Conservation (phyloP, 2,329 filamentous ascomycete species). For the Clathrospora elynae region DNA sequence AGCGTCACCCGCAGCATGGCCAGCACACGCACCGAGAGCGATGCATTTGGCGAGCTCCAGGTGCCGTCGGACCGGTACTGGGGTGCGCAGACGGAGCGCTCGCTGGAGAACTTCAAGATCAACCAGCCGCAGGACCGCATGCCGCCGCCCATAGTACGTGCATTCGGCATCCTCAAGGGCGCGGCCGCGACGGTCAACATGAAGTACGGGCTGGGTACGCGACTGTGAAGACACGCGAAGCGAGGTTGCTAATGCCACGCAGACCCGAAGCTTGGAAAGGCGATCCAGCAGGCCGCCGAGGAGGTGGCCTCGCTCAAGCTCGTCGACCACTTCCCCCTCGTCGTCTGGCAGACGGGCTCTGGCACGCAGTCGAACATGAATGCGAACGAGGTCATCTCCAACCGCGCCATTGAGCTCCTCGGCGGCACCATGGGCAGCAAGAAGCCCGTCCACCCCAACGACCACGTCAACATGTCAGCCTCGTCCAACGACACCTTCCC, state of each 20-base stretch:
- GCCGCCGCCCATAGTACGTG: constrained; percentile 88
- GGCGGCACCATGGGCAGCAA: constrained; percentile 93
- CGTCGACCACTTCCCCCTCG: constrained; percentile 94
- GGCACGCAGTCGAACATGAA: constrained; percentile 99
- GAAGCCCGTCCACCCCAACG: constrained; percentile 98
- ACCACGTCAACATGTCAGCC: constrained; percentile 99
- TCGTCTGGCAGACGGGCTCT: constrained; percentile 99
- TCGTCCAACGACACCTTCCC: constrained; percentile 99
- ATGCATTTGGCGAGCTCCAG: constrained; percentile 97
- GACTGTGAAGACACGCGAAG: background rate
- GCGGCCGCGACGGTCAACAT: constrained; percentile 96
- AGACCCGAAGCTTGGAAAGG: constrained; percentile 88
- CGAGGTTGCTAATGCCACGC: constrained; percentile 24
- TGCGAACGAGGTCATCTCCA: constrained; percentile 99
- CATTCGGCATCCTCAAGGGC: constrained; percentile 96
- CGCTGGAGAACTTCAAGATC: constrained; percentile 97
- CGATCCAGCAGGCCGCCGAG: constrained; percentile 90
- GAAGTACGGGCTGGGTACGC: constrained; percentile 82
- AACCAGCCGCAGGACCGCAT: constrained; percentile 99
- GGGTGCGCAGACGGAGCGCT: constrained; percentile 96
- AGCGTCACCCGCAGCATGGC: constrained; percentile 44
- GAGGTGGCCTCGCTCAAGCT: constrained; percentile 95
- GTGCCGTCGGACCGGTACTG: constrained; percentile 94
- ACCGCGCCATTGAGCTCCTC: constrained; percentile 96
- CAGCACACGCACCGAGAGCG: constrained; percentile 80